Base-by-base conservation (phyloP, 495 filamentous ascomycete species). In the Recurvomyces mirabilis region DNA sequence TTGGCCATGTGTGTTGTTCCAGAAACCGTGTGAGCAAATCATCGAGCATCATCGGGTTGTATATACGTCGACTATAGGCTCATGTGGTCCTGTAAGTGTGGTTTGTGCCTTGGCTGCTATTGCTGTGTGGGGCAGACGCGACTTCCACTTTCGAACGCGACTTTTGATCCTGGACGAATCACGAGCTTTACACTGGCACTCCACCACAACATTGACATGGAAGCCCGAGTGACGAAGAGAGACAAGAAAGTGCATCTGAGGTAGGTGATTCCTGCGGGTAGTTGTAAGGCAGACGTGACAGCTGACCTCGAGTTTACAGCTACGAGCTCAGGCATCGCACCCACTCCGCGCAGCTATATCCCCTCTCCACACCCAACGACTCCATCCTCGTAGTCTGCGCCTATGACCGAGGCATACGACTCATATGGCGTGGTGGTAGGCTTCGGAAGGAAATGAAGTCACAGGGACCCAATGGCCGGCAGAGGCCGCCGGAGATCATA, bases 371-470 rank as follows among this genome's bases (percentile, higher is more conserved):
- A 5, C 79, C 84, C 5, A 91, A 93, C 60, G 87, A 85, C 53
- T 88, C 87, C 7, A 82, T 78, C 1, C 73, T 94, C 56, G 72
- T 93, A 40, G 56, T 93, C 22, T 89, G 91, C 58, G 86, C 81
- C 41, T 79, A 91, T 49, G 79, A 86, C 26, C 78, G 75, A 57
- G 87, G 87, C 19, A 43, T 93, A 22, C 79, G 77, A 29, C 61
- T 93, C 19, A 52, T 87, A 19, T 94, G 87, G 87, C 71, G 82
- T 56, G 87, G 86, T 44, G 87, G 87, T 17, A 71, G 15, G 11
- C 40, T 41, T 15, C 28, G 26, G n/a, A 45, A 25, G 26, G 18
- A 45, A 30, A 2, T n/a, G 1, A 1, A 3, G 14, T 17, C 31
- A 21, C 1, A n/a, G 1, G 10, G 18, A 66, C 21, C 65, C 70